Base-by-base conservation (phyloP, 1,139 yeast species). In the Blastobotrys serpentis region DNA sequence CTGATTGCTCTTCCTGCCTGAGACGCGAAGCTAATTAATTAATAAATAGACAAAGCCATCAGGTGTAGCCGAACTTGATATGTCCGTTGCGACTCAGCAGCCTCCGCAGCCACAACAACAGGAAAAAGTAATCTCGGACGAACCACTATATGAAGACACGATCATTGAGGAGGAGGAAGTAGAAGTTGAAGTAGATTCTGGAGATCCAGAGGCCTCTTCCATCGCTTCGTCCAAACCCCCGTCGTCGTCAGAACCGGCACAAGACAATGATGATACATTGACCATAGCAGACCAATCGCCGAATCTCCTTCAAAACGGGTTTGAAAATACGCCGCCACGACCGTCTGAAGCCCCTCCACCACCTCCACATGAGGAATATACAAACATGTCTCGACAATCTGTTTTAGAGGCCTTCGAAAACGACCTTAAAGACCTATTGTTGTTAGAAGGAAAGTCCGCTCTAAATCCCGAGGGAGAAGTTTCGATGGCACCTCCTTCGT, bases 381-480 rank as follows among this genome's bases (percentile, higher is more conserved):
- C 36, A 11, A 33, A 36, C 30, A 52, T 52, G 56, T 48, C 51
- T 21, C 47, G 54, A 10, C 48, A 48, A 33, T 48, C 53, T 7
- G 55, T 54, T 1, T 47, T 55, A 33, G 56, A 54, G 19, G 57
- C 55, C 19, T 55, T 55, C 38, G 58, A 54, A 33, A 54, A 49
- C 19, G 58, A 55, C 43, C 50, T 55, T 19, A 47, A 50, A 14
- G 57, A 55, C 25, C 47, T 55, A 10, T 39, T 53, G 8, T 44
- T 51, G 29, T 44, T 51, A 5, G 50, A 54, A 22, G 39, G 33
- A 19, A 46, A 42, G 22, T 41, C 40, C 7, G 40, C 14, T 23
- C 25, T 36, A 11, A 36, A 36, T 18, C 40, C 40, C 10, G 22
- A 18, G 4, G 22, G 6, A 13, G 40, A 36, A 2, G 26, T 36